A percentile compares a stretch with the other conserved stretches of the same genome.
These are phyloP conservation scores for Nicotiana sylvestris DNA, from an alignment of 257 asterid species.

Conservation along the genomic window DNA sequence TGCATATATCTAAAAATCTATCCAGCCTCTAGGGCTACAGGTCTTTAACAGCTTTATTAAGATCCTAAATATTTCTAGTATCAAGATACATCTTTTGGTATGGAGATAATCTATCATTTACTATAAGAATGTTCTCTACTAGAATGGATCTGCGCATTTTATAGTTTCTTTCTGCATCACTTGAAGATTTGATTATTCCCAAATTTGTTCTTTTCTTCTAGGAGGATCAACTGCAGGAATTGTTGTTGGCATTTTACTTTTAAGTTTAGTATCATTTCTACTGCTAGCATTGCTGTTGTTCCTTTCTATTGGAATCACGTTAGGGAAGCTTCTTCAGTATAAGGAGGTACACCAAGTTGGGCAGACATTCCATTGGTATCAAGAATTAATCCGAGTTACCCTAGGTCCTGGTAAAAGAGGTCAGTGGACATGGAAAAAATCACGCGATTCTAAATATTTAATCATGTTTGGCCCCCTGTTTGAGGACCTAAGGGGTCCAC, in stretches of 20 bases:
- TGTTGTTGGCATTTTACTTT: constrained; percentile 19
- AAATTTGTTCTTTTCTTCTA: constrained; percentile 18
- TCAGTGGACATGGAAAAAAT: constrained; percentile 92
- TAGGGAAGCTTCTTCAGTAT: constrained; percentile 82
- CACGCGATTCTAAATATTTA: constrained; percentile 33
- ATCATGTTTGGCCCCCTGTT: constrained; percentile 76
- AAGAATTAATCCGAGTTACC: constrained; percentile 75
- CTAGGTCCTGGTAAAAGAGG: constrained; percentile 96
- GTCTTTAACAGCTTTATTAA: neutral
- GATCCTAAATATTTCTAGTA: neutral
- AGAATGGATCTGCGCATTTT: neutral
- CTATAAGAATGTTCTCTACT: neutral
- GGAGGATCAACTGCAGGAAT: constrained; percentile 71
- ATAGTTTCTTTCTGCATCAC: neutral
- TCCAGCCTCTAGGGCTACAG: neutral
- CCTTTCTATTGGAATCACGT: constrained; percentile 74
- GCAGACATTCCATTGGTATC: constrained; percentile 72
- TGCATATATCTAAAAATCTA: neutral
- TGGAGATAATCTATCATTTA: neutral
- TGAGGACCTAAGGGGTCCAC: constrained; percentile 95
- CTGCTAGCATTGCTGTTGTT: constrained; percentile 55
- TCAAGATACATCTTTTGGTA: neutral
- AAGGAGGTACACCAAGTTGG: constrained; percentile 87
- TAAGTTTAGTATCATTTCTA: constrained; percentile 53
- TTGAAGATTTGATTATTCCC: neutral